Base-by-base conservation (phyloP, 75 land plant genomes). In the Chamaecyparis obtusa region DNA sequence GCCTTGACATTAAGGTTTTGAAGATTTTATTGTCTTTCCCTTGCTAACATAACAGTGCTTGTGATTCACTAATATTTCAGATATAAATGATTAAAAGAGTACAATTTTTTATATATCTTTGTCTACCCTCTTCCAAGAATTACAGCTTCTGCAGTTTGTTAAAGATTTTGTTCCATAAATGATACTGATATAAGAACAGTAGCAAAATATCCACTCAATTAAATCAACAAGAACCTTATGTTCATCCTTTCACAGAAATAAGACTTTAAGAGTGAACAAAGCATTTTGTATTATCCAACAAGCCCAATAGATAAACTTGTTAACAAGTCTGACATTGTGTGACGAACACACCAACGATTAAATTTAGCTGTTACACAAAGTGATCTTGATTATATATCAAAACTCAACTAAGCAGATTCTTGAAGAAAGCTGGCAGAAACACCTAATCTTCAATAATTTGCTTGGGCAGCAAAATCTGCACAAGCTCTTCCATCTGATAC, bases 311-410 rank as follows among this genome's bases (percentile, higher is more conserved):
- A 72, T 13, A 9, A 33, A 72, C 9, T 33, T 72, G 76, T 72
- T 33, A 72, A 15, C 33, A 33, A 72, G 11, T 32, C 76, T 72
- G 37, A 33, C 8, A 3, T 72, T 74, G 35, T 14, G 39, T 83
- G 36, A 51, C 5, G 60, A 51, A 54, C 39, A 0, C 30, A 83
- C 55, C 60, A 83, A 54, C 35, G 5, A 83, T 54, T 37, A 30
- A 54, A 83, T 14, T 54, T 83, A 54, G 85, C 24, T 33, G 85
- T 10, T 83, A 36, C 39, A 17, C 54, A 54, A 5, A 54, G 5
- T 14, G 85, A 83, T 83, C 84, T 83, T 46, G 35, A 51, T 54
- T 60, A 17, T 49, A 17, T 16, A 54, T 83, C 85, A 83, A 83
- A 83, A 54, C 33, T 83, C 16, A 83, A 83, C 85, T 37, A 54